phyloP scores from a whole-genome alignment of 2,329 filamentous ascomycete genomes.

The Hymenotorrendiella dingleyae region DNA sequence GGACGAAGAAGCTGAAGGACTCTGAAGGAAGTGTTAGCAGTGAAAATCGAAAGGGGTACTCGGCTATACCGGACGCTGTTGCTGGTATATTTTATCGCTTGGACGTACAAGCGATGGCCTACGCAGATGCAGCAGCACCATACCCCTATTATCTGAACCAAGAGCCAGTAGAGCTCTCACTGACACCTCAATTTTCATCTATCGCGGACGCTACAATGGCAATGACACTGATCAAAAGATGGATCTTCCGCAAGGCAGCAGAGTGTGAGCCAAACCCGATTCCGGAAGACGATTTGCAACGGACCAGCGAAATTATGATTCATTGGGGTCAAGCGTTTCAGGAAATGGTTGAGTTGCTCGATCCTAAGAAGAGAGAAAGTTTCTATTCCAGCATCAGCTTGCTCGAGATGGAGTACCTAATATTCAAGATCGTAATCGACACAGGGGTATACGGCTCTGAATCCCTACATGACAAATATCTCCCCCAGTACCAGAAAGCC shows the following conservation, averaged over 20 bases:
- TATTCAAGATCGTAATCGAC: too few relatives aligned
- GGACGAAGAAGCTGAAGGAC: too few relatives aligned
- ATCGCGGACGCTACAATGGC: conserved; percentile 6
- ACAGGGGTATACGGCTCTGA: too few relatives aligned
- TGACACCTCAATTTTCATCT: not conserved
- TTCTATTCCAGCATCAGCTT: too few relatives aligned
- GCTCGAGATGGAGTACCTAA: too few relatives aligned
- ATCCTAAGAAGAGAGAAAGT: too few relatives aligned
- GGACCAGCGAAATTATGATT: not conserved
- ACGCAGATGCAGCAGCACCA: conserved; percentile 1
- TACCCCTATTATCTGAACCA: conserved; percentile 9
- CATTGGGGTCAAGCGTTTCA: not conserved
- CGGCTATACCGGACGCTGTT: conserved; percentile 12
- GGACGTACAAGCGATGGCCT: conserved; percentile 13
- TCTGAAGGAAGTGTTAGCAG: too few relatives aligned
- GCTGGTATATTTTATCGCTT: conserved; percentile 8
- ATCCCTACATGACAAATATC: too few relatives aligned
- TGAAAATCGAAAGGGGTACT: too few relatives aligned
- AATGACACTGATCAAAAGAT: conserved; percentile 5
- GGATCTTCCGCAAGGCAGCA: conserved; percentile 10
- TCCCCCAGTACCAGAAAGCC: conserved; percentile 4
- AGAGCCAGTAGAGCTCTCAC: not conserved
- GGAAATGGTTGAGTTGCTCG: not conserved
- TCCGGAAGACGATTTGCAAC: conserved; percentile 2
- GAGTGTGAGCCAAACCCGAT: conserved; percentile 7